Percentiles rank a stretch among this genome's conserved stretches.
These are phyloP conservation scores for Trichoderma guizhouense DNA, from an alignment of 2,329 filamentous ascomycete genomes.

Conservation along the genomic window DNA sequence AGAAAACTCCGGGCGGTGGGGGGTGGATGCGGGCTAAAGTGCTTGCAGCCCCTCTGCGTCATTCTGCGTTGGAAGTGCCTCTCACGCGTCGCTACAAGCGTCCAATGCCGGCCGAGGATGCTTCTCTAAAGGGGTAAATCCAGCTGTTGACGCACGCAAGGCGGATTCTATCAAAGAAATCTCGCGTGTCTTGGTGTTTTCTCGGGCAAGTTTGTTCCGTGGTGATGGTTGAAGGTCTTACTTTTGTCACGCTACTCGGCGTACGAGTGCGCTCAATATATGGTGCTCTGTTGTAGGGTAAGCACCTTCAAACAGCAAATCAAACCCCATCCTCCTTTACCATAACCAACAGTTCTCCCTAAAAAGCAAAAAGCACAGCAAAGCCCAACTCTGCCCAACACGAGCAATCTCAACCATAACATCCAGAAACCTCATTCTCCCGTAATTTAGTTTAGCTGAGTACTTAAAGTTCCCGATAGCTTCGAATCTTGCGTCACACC, in stretches of 20 bases:
- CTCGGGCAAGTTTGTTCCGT: background rate
- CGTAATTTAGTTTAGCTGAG: background rate
- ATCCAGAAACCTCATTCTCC: background rate
- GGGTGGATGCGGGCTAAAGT: background rate
- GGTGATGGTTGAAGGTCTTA: background rate
- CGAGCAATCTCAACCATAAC: background rate
- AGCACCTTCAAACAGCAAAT: background rate
- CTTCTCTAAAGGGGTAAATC: background rate
- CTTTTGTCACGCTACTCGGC: background rate
- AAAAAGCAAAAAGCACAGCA: background rate
- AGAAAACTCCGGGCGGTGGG: background rate
- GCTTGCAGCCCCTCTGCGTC: background rate
- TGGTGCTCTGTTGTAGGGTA: background rate
- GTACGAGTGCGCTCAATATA: background rate
- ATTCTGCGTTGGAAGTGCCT: background rate
- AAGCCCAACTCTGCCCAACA: background rate
- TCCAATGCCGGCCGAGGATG: background rate
- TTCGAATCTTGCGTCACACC: background rate
- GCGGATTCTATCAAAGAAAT: background rate
- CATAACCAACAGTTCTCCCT: background rate
- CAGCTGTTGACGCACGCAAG: background rate
- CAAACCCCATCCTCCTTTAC: background rate
- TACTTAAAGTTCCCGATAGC: background rate
- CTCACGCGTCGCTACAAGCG: background rate
- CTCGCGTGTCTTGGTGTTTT: background rate